Evolutionary conservation across 2,329 filamentous ascomycete genomes (phyloP), one percentile per base, ranked within the genome.

Genomic region (Alternaria solani): DNA sequence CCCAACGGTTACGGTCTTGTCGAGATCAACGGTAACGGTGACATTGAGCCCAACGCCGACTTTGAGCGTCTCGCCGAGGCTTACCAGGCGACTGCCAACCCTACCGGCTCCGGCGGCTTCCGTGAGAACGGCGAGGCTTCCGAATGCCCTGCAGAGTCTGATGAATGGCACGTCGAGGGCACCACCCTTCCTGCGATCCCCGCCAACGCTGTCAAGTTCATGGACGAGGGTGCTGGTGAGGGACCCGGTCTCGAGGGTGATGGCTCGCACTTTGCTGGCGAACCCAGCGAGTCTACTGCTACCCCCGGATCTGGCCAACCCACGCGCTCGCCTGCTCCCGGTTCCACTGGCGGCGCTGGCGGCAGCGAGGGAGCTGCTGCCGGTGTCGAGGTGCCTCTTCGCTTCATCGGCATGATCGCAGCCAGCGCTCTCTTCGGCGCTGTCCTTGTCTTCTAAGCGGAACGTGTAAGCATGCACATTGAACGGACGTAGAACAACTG

Each of bases 1-100:
- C 70, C 71, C 46, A 78, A 90, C 81, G 84, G 88, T 48, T 98
- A 88, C 79, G 94, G 94, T 69, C 89, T 96, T 63, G 93, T 94
- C 74, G 81, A 87, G 57, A 83, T 95, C 73, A 75, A 78, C 55
- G 58, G 46, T 30, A 84, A 85, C 67, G 75, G 80, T 73, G 77
- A 81, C 23, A 85, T 91, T 60, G 81, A 81, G 46, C 85, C 90
- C 64, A 82, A 85, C 43, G 69, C 79, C 28, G 91, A 94, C 73
- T 96, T 90, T 77, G 75, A 82, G 48, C 80, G 81, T 59, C 82
- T 89, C 54, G 81, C 84, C 78, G 68, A 74, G 3, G 84, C 84
- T 7, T 84, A 85, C 72, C 64, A 75, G 4, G 80, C 81, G 62
- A 85, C 83, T 63, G 68, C 79, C 55, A 82, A 83, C 75, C 87